Evolutionary conservation across 495 filamentous ascomycete species (phyloP), one percentile per base, ranked within the genome.

Genomic region (Sporormia fimetaria): DNA sequence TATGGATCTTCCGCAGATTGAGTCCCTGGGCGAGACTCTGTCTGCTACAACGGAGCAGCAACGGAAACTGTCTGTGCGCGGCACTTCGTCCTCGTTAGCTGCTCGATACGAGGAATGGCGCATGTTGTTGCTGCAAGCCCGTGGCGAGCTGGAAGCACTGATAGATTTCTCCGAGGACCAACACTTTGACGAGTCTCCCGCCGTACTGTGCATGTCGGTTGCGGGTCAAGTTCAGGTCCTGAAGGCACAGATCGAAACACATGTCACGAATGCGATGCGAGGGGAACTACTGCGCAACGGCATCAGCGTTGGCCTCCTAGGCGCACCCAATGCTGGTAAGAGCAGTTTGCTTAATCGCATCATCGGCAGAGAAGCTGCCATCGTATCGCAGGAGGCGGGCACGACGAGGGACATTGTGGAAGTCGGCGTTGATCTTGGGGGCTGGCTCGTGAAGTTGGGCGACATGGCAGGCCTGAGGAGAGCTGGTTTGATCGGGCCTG

Each of bases 91-190:
- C 29, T 65, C 66, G 0, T 61, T 94, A 3, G 73, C 81, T n/a
- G 69, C 75, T 39, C 78, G 74, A 3, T 98, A 96, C 61, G 88
- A 96, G 48, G 44, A 42, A 20, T 98, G 90, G 92, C 74, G 90
- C 9, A 65, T 74, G 41, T 66, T 75, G 21, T 62, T 98, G 5
- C 64, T 96, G 6, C 68, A 80, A 49, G 87, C 87, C 17, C 74
- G 88, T 6, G 92, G 84, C 4, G 87, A 95, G 61, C 68, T 96
- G 34, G 90, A 98, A 58, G 90, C 90, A 0, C 62, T 96, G 42
- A 96, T 98, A 54, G 90, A 98, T 57, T 98, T 98, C 59, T 79
- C 81, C 1, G 90, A 98, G 61, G 92, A 96, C 54, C 88, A 96
- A 62, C 80, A 94, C 65, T 95, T 98, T 48, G 88, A 95, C 39